Percentiles rank a stretch among this genome's conserved stretches.
These are phyloP conservation scores for Sphaerosporella brunnea DNA, from an alignment of 495 filamentous ascomycete species.

Conservation along the genomic window DNA sequence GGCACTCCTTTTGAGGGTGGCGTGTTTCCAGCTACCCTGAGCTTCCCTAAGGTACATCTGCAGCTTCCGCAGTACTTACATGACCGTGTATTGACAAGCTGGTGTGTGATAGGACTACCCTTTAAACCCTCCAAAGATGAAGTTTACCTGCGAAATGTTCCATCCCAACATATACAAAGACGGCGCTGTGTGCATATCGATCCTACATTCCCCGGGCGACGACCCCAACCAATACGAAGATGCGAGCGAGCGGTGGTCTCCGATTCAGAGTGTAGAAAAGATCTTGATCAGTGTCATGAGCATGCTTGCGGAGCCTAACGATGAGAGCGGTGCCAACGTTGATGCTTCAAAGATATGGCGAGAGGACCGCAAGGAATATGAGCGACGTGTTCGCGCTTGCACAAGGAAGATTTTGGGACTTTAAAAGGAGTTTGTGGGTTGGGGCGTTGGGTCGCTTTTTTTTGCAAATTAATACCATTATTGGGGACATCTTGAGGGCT, in stretches of 20 bases:
- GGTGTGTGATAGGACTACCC: constrained; percentile 70
- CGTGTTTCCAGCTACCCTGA: constrained; percentile 84
- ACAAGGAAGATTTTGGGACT: constrained; percentile 43
- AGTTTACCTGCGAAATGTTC: constrained; percentile 76
- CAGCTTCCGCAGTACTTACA: no score
- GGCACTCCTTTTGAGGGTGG: constrained; percentile 92
- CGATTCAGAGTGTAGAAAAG: constrained; percentile 93
- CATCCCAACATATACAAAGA: constrained; percentile 88
- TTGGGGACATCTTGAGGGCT: not conserved
- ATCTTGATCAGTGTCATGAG: constrained; percentile 86
- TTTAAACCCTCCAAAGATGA: constrained; percentile 75
- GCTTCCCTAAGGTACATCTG: constrained; percentile 58
- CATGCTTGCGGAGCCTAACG: constrained; percentile 82
- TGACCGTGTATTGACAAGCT: no score
- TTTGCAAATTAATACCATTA: not conserved
- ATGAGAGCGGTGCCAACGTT: constrained; percentile 87
- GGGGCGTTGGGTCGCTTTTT: no score
- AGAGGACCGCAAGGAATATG: constrained; percentile 54
- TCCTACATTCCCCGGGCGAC: constrained; percentile 89
- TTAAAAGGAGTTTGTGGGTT: not conserved
- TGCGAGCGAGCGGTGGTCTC: constrained; percentile 83
- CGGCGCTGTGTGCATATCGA: constrained; percentile 90
- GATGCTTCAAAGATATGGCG: constrained; percentile 80
- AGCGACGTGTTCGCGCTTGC: constrained; percentile 68
- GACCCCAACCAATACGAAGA: constrained; percentile 91